A percentile compares a stretch with the other conserved stretches of the same genome.
These are phyloP conservation scores for Leccinum solheimii DNA, from an alignment of 1,284 basidiomycete species.

Conservation along the genomic window DNA sequence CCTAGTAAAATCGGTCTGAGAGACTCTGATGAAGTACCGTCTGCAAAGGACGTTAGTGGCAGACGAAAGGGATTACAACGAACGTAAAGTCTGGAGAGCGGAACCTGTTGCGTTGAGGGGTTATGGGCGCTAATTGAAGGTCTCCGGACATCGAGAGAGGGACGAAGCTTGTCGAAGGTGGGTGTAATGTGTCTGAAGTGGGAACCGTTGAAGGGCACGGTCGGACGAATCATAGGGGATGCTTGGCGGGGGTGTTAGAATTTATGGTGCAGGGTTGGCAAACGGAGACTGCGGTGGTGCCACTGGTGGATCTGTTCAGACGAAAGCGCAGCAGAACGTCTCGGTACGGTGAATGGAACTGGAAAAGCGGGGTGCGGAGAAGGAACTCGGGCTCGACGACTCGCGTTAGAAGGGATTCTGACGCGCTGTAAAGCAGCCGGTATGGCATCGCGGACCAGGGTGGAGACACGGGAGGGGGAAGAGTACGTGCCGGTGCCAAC, in stretches of 20 bases:
- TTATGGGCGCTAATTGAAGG: slow-evolving; percentile 22
- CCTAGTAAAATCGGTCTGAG: too few species aligned
- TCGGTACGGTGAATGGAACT: slow-evolving; percentile 15
- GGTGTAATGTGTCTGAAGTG: slow-evolving; percentile 6
- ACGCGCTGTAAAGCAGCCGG: slow-evolving; percentile 19
- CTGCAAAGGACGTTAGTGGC: too few species aligned
- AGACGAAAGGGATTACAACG: too few species aligned
- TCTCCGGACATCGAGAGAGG: slow-evolving; percentile 11
- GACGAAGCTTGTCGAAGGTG: slow-evolving; percentile 18
- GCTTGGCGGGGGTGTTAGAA: too few species aligned
- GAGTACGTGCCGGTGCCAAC: slow-evolving; percentile 4
- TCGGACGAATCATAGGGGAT: neutral
- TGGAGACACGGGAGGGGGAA: slow-evolving; percentile 19
- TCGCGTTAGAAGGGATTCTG: slow-evolving; percentile 21
- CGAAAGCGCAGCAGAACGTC: slow-evolving; percentile 21
- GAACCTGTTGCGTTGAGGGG: slow-evolving; percentile 3
- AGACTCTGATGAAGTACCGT: too few species aligned
- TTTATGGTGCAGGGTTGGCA: neutral
- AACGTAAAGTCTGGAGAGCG: slow-evolving; percentile 5
- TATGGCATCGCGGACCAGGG: slow-evolving; percentile 18
- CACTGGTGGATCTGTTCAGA: slow-evolving; percentile 8
- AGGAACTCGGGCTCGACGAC: slow-evolving; percentile 8
- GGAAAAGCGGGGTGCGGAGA: slow-evolving; percentile 17
- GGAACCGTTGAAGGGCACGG: slow-evolving; percentile 16
- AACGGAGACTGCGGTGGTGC: slow-evolving; percentile 13